phyloP scores from a whole-genome alignment of 1,284 basidiomycete species.

The Hemileccinum hortonii region DNA sequence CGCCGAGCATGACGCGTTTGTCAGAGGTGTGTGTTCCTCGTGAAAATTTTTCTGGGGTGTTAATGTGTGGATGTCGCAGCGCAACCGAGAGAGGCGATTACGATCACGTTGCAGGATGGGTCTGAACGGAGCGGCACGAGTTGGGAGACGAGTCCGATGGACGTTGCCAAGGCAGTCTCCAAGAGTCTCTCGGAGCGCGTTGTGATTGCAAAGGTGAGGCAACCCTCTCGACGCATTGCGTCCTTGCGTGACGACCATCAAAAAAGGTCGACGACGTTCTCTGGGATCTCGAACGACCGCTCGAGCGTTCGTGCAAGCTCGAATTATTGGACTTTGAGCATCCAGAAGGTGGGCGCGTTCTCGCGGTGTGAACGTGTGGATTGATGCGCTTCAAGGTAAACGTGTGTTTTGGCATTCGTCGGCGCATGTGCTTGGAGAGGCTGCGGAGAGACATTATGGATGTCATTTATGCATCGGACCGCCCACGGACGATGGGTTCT shows the following conservation, averaged over 20 bases:
- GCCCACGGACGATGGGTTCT: constrained; percentile 98
- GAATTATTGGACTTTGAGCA: constrained; percentile 94
- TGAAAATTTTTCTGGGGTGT: too few species aligned
- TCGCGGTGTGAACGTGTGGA: background rate
- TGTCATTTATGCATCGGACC: constrained; percentile 98
- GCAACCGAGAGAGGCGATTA: constrained; percentile 85
- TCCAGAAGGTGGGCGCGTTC: constrained; percentile 68
- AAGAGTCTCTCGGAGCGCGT: constrained; percentile 87
- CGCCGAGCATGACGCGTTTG: constrained; percentile 79
- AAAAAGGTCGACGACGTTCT: constrained; percentile 79
- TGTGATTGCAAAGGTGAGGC: constrained; percentile 85
- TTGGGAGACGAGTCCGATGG: constrained; percentile 97
- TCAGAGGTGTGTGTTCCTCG: constrained; percentile 54
- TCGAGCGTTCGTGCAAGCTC: constrained; percentile 81
- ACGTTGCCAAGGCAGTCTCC: constrained; percentile 85
- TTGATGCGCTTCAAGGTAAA: constrained; percentile 40
- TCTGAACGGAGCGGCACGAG: constrained; percentile 79
- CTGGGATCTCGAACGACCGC: constrained; percentile 94
- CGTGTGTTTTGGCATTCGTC: constrained; percentile 99
- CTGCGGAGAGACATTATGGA: constrained; percentile 94
- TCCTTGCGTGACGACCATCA: background rate
- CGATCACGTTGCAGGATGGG: constrained; percentile 87
- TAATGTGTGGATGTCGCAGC: constrained; percentile 40
- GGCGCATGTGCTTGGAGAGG: constrained; percentile 98
- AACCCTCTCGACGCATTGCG: too few species aligned